These are phyloP conservation scores for Epicoccum nigrum DNA, from an alignment of 2,329 filamentous ascomycete genomes.

Conservation along the genomic window DNA sequence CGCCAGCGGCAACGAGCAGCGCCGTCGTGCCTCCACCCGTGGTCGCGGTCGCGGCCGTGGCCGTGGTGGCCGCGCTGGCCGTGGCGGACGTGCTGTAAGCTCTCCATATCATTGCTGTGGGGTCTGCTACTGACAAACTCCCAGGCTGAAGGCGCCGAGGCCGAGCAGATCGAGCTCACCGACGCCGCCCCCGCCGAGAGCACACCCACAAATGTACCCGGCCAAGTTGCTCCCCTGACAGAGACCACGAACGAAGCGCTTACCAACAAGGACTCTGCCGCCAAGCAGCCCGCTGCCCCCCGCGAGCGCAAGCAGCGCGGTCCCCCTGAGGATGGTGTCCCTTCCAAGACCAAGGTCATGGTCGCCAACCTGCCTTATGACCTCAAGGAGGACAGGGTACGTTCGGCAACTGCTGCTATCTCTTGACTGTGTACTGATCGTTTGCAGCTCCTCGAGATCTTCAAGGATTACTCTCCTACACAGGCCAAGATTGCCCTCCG, in stretches of 20 bases:
- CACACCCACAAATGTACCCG: conserved; percentile 58
- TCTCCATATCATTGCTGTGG: conserved; percentile 27
- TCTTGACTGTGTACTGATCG: conserved; percentile 17
- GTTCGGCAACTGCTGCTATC: conserved; percentile 33
- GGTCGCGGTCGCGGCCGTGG: conserved; percentile 64
- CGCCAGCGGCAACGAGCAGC: conserved; percentile 68
- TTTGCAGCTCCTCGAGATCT: conserved; percentile 91
- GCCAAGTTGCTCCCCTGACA: conserved; percentile 57
- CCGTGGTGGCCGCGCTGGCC: conserved; percentile 65
- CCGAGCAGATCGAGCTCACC: conserved; percentile 54
- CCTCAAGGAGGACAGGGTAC: conserved; percentile 93
- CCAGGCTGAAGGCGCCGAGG: conserved; percentile 51
- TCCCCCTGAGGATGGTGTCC: conserved; percentile 93
- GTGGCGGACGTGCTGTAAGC: conserved; percentile 72
- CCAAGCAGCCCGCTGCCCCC: conserved; percentile 54
- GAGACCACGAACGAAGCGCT: conserved; percentile 61
- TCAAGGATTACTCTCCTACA: conserved; percentile 86
- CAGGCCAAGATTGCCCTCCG: conserved; percentile 98
- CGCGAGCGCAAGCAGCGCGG: conserved; percentile 79
- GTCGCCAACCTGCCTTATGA: conserved; percentile 99
- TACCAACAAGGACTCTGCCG: conserved; percentile 57
- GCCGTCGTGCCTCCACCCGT: conserved; percentile 61
- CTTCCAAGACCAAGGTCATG: conserved; percentile 99
- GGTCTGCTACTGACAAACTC: neutral
- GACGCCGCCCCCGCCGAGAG: conserved; percentile 52